A percentile compares a stretch with the other conserved stretches of the same genome.
phyloP scores from a whole-genome alignment of 176 grass and related monocot species.

The Pontederia crassipes region DNA sequence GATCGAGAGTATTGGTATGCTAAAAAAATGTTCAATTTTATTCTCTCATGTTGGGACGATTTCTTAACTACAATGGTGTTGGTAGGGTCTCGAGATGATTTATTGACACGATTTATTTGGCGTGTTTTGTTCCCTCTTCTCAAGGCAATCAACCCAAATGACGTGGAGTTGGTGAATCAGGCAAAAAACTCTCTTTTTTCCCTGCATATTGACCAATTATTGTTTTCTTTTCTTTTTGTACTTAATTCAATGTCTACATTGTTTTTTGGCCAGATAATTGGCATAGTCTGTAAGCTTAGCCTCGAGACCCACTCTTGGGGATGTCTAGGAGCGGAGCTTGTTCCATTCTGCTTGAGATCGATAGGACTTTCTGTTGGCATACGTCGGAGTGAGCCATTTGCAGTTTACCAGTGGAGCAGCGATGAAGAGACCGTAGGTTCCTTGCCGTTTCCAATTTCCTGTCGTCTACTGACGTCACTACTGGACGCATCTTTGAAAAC shows the following conservation, averaged over 20 bases:
- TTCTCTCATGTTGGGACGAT: neutral
- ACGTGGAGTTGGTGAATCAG: slow-evolving; percentile 37
- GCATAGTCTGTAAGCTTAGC: slow-evolving; percentile 39
- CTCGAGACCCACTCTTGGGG: slow-evolving; percentile 40
- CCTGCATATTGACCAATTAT: neutral
- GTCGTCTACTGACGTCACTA: slow-evolving; percentile 38
- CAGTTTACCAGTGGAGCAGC: slow-evolving; percentile 25
- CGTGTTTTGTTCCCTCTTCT: slow-evolving; percentile 58
- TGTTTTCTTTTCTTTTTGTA: neutral
- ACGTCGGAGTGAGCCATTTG: slow-evolving; percentile 9
- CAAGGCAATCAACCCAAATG: slow-evolving; percentile 22
- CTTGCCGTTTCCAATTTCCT: slow-evolving; percentile 30
- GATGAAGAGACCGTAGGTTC: neutral
- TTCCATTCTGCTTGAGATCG: slow-evolving; percentile 61
- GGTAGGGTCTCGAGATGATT: slow-evolving; percentile 28
- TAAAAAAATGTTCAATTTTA: neutral
- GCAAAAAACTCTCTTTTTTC: slow-evolving; percentile 6
- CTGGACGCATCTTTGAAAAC: slow-evolving; percentile 27
- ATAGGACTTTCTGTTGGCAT: slow-evolving; percentile 27
- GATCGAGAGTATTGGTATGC: slow-evolving; percentile 36
- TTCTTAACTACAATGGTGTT: neutral
- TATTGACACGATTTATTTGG: slow-evolving; percentile 41
- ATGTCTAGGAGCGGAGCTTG: slow-evolving; percentile 43
- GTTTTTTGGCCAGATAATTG: slow-evolving; percentile 23
- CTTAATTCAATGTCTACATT: neutral